Base-by-base conservation (phyloP, 1,284 basidiomycete species). In the Rhodotorula mucilaginosa region DNA sequence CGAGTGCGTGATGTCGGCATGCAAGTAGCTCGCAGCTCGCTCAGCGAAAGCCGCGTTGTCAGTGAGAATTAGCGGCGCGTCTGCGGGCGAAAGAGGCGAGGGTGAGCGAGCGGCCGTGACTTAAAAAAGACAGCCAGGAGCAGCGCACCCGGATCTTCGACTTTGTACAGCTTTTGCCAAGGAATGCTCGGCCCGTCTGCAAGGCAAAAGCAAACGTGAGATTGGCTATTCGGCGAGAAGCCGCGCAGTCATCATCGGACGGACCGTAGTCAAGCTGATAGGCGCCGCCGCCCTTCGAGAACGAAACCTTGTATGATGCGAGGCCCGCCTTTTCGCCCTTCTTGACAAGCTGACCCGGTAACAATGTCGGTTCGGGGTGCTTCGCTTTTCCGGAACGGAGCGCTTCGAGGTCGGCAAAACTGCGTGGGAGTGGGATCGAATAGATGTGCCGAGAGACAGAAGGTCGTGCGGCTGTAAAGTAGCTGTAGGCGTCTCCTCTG, bases 381-480 rank as follows among this genome's bases (percentile, higher is more conserved):
- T 82, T 79, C 5, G 16, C 6, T 73, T 58, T 31, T 34, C 72
- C 64, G 26, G 59, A 39, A 34, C 67, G 49, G 44, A 73, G 52
- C 31, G 79, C 58, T 16, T 74, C 71, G 68, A 80, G 80, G 13
- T 77, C 74, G 0, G 61, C 72, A 2, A 76, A 31, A 0, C 76
- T 68, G 12, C 73, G 68, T 0, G 91, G 88, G 19, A 96, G 83
- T 6, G 86, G 81, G 7, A 90, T 86, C 7, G 90, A 88, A 82
- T 90, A 96, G 47, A 98, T 80, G 78, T 96, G 91, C 51, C 96
- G 87, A 77, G 93, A 88, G 13, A 87, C 89, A 1, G 87, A 88
- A 0, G 93, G 90, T 71, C 88, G 88, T 2, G 94, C 92, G 6
- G 91, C 92, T 71, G 88, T 84, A 81, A 97, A 97, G 83, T 96